Evolutionary conservation across 2,329 filamentous ascomycete genomes (phyloP), one percentile per base, ranked within the genome.

Genomic region (Fusarium sp.): DNA sequence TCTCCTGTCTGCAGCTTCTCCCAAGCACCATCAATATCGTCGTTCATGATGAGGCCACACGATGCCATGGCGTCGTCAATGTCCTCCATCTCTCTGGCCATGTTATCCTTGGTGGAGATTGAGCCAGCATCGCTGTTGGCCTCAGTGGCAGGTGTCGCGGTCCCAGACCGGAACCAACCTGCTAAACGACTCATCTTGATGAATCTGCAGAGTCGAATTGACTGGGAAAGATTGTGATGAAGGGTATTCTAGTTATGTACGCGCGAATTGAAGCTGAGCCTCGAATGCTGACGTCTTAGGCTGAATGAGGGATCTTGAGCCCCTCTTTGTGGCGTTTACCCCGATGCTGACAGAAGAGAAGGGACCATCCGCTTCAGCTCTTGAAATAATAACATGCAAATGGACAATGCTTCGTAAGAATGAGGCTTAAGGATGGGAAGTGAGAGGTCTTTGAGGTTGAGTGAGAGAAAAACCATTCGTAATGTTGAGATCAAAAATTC

Each of bases 11-110:
- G 87, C 39, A 97, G 86, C 45, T 90, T 89, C 67, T 86, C 86
- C 82, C 97, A 93, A 10, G 96, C 96, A 42, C 89, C 91, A 39
- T 94, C 93, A 67, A 98, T 92, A 82, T 98, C 94, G 82, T 97
- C 94, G 79, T 96, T 92, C 86, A 97, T 92, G 75, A 97, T 93
- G 63, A 93, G 84, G 13, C 88, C 86, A 8, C 92, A 90, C 42
- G 93, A 92, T 80, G 78, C 80, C 84, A 91, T 87, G 71, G 89
- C 90, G 74, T 88, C 86, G 72, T 86, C 82, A 73, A 93, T 86
- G 76, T 91, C 84, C 45, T 82, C 81, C 69, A 86, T 83, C 77
- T 90, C 87, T 61, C 83, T 80, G 31, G 81, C 83, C 41, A 79
- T 70, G 27, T 79, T 78, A 12, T 74, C 77, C 13, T 69, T 68